Base-by-base conservation (phyloP, 495 filamentous ascomycete genomes). In the Penicillium paradoxum region DNA sequence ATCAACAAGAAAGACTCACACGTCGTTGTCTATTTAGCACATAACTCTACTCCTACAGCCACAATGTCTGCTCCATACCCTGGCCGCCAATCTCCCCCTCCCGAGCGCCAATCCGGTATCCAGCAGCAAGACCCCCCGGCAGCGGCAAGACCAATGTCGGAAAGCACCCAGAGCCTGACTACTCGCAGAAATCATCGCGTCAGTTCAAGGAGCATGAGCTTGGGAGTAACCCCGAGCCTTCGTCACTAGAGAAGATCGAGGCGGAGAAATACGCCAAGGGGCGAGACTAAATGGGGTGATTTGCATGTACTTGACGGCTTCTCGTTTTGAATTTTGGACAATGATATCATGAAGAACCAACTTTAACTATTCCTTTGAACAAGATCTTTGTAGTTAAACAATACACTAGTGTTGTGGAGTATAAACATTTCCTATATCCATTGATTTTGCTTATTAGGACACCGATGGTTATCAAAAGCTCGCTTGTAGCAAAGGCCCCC, bases 21-120 rank as follows among this genome's bases (percentile, higher is more conserved):
- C 36, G 46, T 43, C 24, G n/a, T 13, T 33, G 36, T 44, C 21
- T 18, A 17, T 30, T 14, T 15, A 25, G 21, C 27, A 39, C 19
- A 44, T 47, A 17, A 4, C 49, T 22, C 19, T 39, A 57, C 66
- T 40, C 44, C 24, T 57, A 52, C 45, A 29, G 34, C 36, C 56
- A 25, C 34, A 45, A 73, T 74, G 71, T 70, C 71, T 37, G 58
- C 70, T 37, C 65, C 51, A 37, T 24, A 78, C 68, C 60, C 76
- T 62, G 88, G 90, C 68, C 86, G 84, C 59, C 83, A 96, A 66
- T 97, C 92, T 9, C 92, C 92, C 13, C 72, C 82, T 15, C 89
- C 88, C 8, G 85, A 90, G 73, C 44, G 60, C 44, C 86, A 88
- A 64, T 65, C 77, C n/a, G 81, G 78, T 47, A 66, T 72, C 27